A percentile compares a stretch with the other conserved stretches of the same genome.
phyloP scores from a whole-genome alignment of 805 yeast species.

The Blastobotrys robertii region DNA sequence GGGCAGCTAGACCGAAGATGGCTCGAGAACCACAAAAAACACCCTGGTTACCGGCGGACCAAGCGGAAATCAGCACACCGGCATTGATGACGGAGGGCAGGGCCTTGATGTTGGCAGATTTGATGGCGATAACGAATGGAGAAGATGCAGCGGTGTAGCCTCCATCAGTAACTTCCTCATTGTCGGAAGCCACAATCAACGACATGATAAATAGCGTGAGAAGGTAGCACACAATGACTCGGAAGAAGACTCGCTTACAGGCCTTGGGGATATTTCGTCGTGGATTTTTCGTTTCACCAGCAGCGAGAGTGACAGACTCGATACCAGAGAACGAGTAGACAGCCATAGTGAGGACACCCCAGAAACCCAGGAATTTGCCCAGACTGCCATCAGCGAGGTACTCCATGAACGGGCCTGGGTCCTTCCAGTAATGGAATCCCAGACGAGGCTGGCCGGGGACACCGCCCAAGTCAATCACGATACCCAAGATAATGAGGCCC shows the following conservation, averaged over 20 bases:
- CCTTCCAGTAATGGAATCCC: conserved; percentile 60
- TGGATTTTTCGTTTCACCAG: conserved; percentile 65
- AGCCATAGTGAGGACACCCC: conserved; percentile 53
- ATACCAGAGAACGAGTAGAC: conserved; percentile 66
- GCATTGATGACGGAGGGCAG: conserved; percentile 72
- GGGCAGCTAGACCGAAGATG: conserved; percentile 58
- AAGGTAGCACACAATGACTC: conserved; percentile 56
- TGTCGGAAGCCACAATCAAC: conserved; percentile 54
- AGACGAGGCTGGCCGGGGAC: conserved; percentile 64
- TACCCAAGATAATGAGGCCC: conserved; percentile 55
- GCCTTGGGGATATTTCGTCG: conserved; percentile 63
- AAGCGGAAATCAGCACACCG: conserved; percentile 63
- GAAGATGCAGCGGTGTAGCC: conserved; percentile 59
- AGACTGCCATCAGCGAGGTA: conserved; percentile 33
- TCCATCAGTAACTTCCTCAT: conserved; percentile 39
- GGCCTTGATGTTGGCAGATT: conserved; percentile 51
- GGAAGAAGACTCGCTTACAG: conserved; percentile 56
- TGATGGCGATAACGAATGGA: conserved; percentile 77
- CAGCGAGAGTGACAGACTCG: conserved; percentile 61
- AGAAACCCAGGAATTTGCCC: conserved; percentile 54
- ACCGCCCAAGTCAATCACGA: conserved; percentile 63
- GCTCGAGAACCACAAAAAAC: conserved; percentile 71
- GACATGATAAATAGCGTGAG: conserved; percentile 55
- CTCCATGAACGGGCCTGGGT: conserved; percentile 55
- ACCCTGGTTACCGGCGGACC: conserved; percentile 76